Evolutionary conservation across 306 rosid species (phyloP).

Genomic region (Prunus mume): DNA sequence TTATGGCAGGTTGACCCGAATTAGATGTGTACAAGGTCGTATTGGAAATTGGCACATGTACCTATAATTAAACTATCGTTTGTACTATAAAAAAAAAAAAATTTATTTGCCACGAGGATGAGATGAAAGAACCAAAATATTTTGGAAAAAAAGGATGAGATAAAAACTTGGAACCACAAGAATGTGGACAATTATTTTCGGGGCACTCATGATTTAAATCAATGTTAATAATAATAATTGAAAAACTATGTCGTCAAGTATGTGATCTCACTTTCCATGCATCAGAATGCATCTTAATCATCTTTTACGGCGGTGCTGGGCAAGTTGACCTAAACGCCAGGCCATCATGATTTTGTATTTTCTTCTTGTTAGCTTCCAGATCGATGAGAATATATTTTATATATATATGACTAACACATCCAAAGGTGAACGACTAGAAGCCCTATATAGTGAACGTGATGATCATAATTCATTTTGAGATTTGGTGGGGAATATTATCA

Average conservation of each 20-base stretch:
- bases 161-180: too few relatives aligned
- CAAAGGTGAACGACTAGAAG: neutral
- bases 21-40: too few relatives aligned
- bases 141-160: too few relatives aligned
- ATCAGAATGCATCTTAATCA: neutral
- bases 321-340: neutral
- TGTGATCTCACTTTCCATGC: neutral
- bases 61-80: too few relatives aligned
- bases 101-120: too few relatives aligned
- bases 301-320: neutral
- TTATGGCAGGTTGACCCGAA: too few relatives aligned
- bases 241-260: neutral
- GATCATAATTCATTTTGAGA: neutral
- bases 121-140: too few relatives aligned
- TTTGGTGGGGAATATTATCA: constrained; percentile 9
- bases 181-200: too few relatives aligned
- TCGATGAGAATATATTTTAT: neutral
- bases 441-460: neutral
- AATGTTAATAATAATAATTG: neutral
- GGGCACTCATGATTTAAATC: neutral
- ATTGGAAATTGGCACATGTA: too few relatives aligned
- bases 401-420: neutral
- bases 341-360: neutral
- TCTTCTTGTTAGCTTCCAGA: neutral
- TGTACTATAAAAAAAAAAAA: too few relatives aligned